Base-by-base conservation (phyloP, 1,284 basidiomycete genomes). In the Boletellus dicymbophilus region DNA sequence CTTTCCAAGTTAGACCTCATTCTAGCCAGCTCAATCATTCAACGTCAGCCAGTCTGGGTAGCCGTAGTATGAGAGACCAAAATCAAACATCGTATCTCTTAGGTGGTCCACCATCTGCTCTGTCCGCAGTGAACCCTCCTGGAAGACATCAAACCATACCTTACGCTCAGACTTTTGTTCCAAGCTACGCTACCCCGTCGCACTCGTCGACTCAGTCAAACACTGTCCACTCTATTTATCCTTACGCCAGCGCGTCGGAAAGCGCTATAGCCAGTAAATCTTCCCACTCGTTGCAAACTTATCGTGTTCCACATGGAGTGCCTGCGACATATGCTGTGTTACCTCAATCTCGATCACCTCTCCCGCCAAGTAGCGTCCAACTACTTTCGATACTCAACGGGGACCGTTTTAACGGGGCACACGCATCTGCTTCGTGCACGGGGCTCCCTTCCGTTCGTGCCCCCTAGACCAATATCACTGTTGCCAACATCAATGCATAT, bases 1-100 rank as follows among this genome's bases (percentile, higher is more conserved):
- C 76, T 1, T 79, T 80, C 58, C 77, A 80, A 60, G 73, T 79
- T 23, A 77, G 86, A 45, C 78, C 86, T 13, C 76, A 74, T 51
- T 86, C 84, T 6, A 84, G 81, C 57, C 78, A 82, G 56, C 39
- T 57, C 41, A 74, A 76, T 55, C 79, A 78, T 57, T 57, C 57
- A 57, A 51, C 54, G 25, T 36, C 52, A 46, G 61, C 48, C 42
- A 47, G 53, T 65, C 55, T 52, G 72, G 67, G 56, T 73, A 27
- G 52, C 33, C 52, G 46, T 39, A 15, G 40, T 25, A 6, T 41
- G 34, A 49, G 40, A 40, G 58, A 70, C 68, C 82, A 83, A 55
- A 76, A 67, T 43, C 80, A 84, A 53, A 61, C 81, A 27, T 68
- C 79, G 20, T 63, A 75, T 27, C 58, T 79, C 45, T 49, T 68